Percentiles rank a stretch among this genome's conserved stretches.
Conservation (phyloP, 345 rosid species). For the Carallia brachiata region DNA sequence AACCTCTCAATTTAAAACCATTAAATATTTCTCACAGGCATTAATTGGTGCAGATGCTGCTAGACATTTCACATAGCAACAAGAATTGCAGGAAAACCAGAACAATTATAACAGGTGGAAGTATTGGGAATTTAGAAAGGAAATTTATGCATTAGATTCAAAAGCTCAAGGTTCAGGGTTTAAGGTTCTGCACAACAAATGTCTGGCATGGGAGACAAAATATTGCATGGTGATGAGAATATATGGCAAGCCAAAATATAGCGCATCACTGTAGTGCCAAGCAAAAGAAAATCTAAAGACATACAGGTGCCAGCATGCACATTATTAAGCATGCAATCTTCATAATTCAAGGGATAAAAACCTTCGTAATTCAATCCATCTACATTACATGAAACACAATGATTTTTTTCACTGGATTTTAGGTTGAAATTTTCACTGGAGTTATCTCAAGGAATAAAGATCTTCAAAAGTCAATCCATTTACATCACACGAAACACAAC, state of each 20-base stretch:
- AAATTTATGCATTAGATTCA: constrained; percentile 2
- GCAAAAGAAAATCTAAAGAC: neutral
- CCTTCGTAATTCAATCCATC: too few species aligned
- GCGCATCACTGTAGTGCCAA: neutral
- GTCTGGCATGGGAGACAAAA: neutral
- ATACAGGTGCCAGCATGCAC: too few species aligned
- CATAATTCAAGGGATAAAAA: too few species aligned
- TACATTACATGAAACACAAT: too few species aligned
- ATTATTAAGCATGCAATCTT: too few species aligned
- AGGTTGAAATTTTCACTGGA: too few species aligned
- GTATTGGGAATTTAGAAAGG: too few species aligned
- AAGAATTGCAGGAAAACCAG: neutral
- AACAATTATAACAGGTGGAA: too few species aligned
- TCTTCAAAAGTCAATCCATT: too few species aligned
- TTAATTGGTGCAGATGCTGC: neutral
- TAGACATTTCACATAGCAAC: neutral
- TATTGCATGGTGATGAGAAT: neutral
- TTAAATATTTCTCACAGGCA: neutral
- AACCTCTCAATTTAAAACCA: neutral
- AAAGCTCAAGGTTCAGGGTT: neutral
- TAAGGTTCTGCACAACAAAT: neutral
- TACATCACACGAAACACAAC: too few species aligned
- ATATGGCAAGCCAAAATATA: neutral
- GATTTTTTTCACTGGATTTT: too few species aligned
- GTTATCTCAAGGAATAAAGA: too few species aligned